A percentile compares a stretch with the other conserved stretches of the same genome.
These are phyloP conservation scores for Nitzschia sp. DNA, from an alignment of 108 stramenopile genomes.

Conservation along the genomic window DNA sequence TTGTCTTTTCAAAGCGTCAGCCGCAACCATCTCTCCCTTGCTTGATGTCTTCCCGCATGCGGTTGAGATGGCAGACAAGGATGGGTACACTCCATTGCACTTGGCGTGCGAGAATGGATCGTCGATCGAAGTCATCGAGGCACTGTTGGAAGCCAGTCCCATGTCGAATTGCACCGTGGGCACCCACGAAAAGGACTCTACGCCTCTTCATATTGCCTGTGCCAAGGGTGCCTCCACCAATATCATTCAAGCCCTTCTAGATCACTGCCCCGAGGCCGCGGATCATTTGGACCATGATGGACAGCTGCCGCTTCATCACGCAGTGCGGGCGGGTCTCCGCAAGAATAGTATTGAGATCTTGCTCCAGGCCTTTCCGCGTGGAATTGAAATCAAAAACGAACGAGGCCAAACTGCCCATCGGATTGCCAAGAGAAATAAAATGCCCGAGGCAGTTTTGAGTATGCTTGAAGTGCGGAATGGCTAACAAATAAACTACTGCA, in stretches of 20 bases:
- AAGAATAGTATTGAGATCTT: slow-evolving; percentile 1
- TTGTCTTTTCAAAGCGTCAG: slow-evolving; percentile 5
- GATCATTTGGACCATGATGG: slow-evolving; percentile 7
- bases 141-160: slow-evolving; percentile 9
- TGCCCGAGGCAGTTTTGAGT: slow-evolving; percentile 10
- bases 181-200: slow-evolving; percentile 1
- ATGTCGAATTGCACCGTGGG: neutral
- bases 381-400: slow-evolving; percentile 3
- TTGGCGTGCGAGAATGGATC: slow-evolving; percentile 27
- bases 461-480: neutral
- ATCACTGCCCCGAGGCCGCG: slow-evolving; percentile 3
- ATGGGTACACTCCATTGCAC: slow-evolving; percentile 30
- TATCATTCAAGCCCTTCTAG: neutral
- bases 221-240: neutral
- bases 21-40: neutral
- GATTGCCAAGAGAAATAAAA: neutral
- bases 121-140: slow-evolving; percentile 4
- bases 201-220: slow-evolving; percentile 27
- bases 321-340: neutral
- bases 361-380: slow-evolving; percentile 3
- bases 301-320: slow-evolving; percentile 18
- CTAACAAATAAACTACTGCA: neutral
- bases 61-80: slow-evolving; percentile 5
- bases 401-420: slow-evolving; percentile 4
- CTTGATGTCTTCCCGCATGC: slow-evolving; percentile 3